Conservation (phyloP, 2,329 filamentous ascomycete species). For the Capronia coronata region DNA sequence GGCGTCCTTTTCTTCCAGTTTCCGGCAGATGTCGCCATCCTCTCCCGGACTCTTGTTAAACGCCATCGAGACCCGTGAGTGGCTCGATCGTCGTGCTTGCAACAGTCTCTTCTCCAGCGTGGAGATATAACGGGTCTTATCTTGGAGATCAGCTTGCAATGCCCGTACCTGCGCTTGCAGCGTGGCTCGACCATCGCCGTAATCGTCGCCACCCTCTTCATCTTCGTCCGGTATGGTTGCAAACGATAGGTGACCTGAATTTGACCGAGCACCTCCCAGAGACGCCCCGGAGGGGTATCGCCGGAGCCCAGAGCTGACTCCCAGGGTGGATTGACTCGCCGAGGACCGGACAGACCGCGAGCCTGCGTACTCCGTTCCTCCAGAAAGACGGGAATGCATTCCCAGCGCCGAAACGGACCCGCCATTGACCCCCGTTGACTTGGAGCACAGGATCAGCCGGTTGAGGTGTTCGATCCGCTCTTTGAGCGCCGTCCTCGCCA, state of each 20-base stretch:
- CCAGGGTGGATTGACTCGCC: constrained; percentile 56
- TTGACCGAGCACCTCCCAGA: constrained; percentile 39
- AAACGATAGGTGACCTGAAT: constrained; percentile 31
- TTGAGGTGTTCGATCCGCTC: constrained; percentile 97
- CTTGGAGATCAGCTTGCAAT: constrained; percentile 88
- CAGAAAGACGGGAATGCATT: constrained; percentile 57
- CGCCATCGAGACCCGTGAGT: constrained; percentile 74
- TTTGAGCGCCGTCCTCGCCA: constrained; percentile 89
- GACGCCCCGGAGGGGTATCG: constrained; percentile 64
- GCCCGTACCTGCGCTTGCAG: constrained; percentile 78
- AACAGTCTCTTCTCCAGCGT: constrained; percentile 87
- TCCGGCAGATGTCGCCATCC: constrained; percentile 69
- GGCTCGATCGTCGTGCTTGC: constrained; percentile 83
- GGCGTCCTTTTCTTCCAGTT: constrained; percentile 91
- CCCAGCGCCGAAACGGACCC: constrained; percentile 64
- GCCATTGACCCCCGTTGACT: constrained; percentile 89
- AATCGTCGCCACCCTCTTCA: constrained; percentile 70
- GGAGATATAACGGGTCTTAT: constrained; percentile 94
- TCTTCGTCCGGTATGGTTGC: constrained; percentile 42
- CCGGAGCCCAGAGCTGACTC: constrained; percentile 49
- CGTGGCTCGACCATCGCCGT: constrained; percentile 77
- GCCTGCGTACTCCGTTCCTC: constrained; percentile 31
- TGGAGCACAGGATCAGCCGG: constrained; percentile 87
- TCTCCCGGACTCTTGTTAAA: constrained; percentile 64
- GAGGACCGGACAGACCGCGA: constrained; percentile 61